Evolutionary conservation across 2,329 filamentous ascomycete genomes (phyloP).

Genomic region (Emmonsiellopsis sp.): DNA sequence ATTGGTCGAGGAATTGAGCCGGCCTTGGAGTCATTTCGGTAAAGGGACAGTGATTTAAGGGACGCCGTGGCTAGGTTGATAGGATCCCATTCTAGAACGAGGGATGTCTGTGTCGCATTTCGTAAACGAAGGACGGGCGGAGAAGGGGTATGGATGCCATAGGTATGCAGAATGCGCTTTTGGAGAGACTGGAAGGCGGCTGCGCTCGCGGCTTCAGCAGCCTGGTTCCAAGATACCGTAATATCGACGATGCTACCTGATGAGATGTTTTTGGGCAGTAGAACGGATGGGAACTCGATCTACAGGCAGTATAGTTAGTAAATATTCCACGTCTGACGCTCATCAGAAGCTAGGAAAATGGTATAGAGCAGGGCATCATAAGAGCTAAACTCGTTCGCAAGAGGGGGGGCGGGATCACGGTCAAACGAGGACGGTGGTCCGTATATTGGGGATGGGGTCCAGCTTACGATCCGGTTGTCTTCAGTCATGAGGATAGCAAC

Average conservation of each 20-base stretch:
- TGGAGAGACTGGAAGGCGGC: conserved; percentile 77
- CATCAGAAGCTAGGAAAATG: background rate
- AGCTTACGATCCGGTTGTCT: conserved; percentile 83
- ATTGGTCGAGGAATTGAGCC: conserved; percentile 83
- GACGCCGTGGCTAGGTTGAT: conserved; percentile 88
- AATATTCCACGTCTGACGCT: background rate
- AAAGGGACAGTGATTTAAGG: conserved; percentile 78
- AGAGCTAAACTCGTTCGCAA: background rate
- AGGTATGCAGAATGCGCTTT: conserved; percentile 74
- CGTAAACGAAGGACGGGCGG: conserved; percentile 77
- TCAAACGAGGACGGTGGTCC: background rate
- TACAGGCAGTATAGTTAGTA: conserved; percentile 29
- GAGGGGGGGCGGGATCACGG: background rate
- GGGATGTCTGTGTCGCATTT: conserved; percentile 96
- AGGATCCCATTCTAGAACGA: conserved; percentile 96
- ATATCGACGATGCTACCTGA: conserved; percentile 98
- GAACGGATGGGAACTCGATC: conserved; percentile 98
- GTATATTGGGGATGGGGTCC: background rate
- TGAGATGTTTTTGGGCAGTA: conserved; percentile 87
- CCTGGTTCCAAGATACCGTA: conserved; percentile 76
- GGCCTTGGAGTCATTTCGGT: conserved; percentile 93
- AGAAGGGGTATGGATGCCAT: conserved; percentile 69
- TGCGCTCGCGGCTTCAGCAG: conserved; percentile 65
- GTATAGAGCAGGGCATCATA: background rate
- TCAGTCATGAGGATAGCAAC: conserved; percentile 94